Evolutionary conservation across 78 protist species (phyloP), one percentile per base, ranked within the genome.

Genomic region (Dictyostelium discoideum): DNA sequence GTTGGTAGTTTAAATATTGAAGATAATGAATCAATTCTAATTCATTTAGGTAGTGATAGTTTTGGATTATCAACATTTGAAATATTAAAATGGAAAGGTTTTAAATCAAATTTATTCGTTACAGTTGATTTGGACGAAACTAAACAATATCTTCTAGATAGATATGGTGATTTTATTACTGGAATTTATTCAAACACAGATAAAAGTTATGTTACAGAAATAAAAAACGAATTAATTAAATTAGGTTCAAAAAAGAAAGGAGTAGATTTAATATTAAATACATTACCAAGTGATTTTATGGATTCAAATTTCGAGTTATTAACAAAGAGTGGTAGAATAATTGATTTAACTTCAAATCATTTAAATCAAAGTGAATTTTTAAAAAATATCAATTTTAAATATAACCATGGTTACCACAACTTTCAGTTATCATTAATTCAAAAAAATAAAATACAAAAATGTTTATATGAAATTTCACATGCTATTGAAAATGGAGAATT

Each of bases 211-310:
- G 85, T 37, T 2, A 57, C 7, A 39, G 67, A 20, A 18, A 79
- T 63, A 7, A 65, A 57, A 50, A 63, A 87, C 2, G 18, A 76
- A n/a, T 5, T 87, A 26, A 93, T 95, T 20, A 48, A 76, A 20
- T 67, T 82, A 9, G 73, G 42, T 24, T 57, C 42, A n/a, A 93
- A 95, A 11, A 48, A 22, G 11, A 84, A 63, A 11, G 93, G 93
- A 32, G 97, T 96, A 16, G 97, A 97, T 73, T 79, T 97, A 44
- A 80, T 93, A 6, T 22, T 93, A 40, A 93, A 93, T 50, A 86
- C 96, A 26, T 44, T 85, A 29, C 16, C 92, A n/a, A 63, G 92
- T 26, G 87, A 93, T 8, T 83, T 24, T 32, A 32, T 93, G 44
- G 57, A 79, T 26, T 74, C 85, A 65, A 85, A 84, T 89, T 82